These are phyloP conservation scores for Diutina rugosa DNA, from an alignment of 1,139 yeast genomes.

Conservation along the genomic window DNA sequence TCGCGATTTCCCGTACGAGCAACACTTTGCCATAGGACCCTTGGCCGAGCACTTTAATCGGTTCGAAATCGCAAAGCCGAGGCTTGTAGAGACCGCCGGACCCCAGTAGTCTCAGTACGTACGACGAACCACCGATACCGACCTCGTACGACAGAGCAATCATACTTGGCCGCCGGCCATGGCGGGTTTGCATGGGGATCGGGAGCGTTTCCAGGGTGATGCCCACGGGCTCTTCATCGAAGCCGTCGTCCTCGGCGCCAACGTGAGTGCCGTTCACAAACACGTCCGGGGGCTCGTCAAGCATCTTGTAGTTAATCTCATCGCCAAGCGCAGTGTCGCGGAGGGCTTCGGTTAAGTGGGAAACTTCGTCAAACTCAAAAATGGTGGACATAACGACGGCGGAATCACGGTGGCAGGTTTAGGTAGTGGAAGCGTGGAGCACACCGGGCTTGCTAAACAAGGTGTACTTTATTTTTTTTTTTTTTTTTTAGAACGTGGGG, in stretches of 20 bases:
- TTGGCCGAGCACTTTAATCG: conserved; percentile 71
- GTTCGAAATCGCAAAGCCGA: conserved; percentile 49
- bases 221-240: neutral
- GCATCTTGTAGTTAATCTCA: neutral
- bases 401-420: neutral
- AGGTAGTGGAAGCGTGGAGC: neutral
- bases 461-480: neutral
- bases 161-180: neutral
- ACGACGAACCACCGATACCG: neutral
- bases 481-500: neutral
- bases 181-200: neutral
- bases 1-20: conserved; percentile 52
- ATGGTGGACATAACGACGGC: neutral
- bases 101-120: neutral
- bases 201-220: conserved; percentile 1
- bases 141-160: conserved; percentile 1
- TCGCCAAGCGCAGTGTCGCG: neutral
- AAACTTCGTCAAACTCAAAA: conserved; percentile 1
- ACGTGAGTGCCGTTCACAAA: neutral
- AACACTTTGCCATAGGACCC: conserved; percentile 90
- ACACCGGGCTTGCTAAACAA: neutral
- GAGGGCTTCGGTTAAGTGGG: neutral
- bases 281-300: neutral
- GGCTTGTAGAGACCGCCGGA: conserved; percentile 11
- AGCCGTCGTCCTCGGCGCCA: neutral